phyloP scores from a whole-genome alignment of 495 filamentous ascomycete species.

The Neurospora pannonica region DNA sequence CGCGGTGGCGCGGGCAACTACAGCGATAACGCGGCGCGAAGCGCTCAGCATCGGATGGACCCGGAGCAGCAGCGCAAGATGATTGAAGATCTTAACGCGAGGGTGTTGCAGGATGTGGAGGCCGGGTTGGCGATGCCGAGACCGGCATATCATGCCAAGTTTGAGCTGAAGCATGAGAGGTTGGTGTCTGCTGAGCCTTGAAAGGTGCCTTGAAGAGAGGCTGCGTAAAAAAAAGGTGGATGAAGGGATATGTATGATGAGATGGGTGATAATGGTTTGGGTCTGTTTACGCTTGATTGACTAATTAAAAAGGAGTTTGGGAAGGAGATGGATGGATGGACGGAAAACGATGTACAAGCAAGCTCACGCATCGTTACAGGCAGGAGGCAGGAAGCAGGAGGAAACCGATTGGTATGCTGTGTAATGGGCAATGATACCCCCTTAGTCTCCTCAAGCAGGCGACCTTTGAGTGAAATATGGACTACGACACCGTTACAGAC shows the following conservation, averaged over 20 bases:
- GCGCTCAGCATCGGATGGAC: slow-evolving; percentile 13
- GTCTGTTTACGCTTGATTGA: background rate
- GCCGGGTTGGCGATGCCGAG: slow-evolving; percentile 28
- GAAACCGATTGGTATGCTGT: background rate
- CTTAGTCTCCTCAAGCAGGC: background rate
- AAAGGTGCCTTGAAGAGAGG: background rate
- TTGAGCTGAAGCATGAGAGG: slow-evolving; percentile 13
- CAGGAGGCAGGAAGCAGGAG: background rate
- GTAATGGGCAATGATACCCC: background rate
- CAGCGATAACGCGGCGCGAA: slow-evolving; percentile 13
- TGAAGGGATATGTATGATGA: background rate
- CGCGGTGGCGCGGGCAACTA: slow-evolving; percentile 56
- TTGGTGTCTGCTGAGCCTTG: slow-evolving; percentile 1
- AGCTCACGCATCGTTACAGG: background rate
- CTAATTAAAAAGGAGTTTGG: background rate
- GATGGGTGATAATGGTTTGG: background rate
- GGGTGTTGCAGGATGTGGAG: slow-evolving; percentile 38
- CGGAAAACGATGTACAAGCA: background rate
- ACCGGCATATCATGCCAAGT: slow-evolving; percentile 20
- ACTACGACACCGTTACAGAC: background rate
- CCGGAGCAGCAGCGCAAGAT: slow-evolving; percentile 21
- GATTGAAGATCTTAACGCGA: slow-evolving; percentile 22
- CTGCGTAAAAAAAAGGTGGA: background rate
- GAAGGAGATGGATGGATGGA: background rate
- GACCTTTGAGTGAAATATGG: background rate